These are phyloP conservation scores for Penicillium sp. DNA, from an alignment of 2,329 filamentous ascomycete species.

Conservation along the genomic window DNA sequence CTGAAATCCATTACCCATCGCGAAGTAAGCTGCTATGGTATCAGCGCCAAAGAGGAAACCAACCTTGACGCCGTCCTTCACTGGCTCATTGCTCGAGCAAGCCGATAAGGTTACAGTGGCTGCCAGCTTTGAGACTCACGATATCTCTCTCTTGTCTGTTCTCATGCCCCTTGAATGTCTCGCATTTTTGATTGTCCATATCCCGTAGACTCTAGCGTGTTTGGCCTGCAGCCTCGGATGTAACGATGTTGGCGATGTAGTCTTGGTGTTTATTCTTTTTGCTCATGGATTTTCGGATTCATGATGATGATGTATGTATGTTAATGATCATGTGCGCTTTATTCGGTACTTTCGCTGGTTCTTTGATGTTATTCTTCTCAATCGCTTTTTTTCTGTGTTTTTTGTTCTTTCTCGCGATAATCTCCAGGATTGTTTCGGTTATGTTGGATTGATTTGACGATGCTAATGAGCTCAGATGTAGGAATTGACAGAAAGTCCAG, in stretches of 20 bases:
- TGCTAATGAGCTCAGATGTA: neutral
- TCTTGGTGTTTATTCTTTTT: constrained; percentile 1
- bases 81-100: constrained; percentile 90
- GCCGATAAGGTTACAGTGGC: constrained; percentile 53
- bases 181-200: constrained; percentile 18
- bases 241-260: constrained; percentile 54
- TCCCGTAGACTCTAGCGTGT: constrained; percentile 27
- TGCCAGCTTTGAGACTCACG: constrained; percentile 2
- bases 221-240: constrained; percentile 41
- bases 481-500: neutral
- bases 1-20: constrained; percentile 85
- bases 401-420: neutral
- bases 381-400: neutral
- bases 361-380: neutral
- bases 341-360: constrained; percentile 6
- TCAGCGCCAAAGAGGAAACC: constrained; percentile 97
- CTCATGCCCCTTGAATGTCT: constrained; percentile 9
- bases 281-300: neutral
- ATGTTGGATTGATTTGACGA: neutral
- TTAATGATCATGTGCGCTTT: constrained; percentile 4
- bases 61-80: constrained; percentile 96
- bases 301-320: constrained; percentile 10
- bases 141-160: constrained; percentile 13
- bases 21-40: constrained; percentile 97
- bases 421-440: neutral